These are phyloP conservation scores for Herpotrichia juniperi DNA, from an alignment of 2,329 filamentous ascomycete species.

Conservation along the genomic window DNA sequence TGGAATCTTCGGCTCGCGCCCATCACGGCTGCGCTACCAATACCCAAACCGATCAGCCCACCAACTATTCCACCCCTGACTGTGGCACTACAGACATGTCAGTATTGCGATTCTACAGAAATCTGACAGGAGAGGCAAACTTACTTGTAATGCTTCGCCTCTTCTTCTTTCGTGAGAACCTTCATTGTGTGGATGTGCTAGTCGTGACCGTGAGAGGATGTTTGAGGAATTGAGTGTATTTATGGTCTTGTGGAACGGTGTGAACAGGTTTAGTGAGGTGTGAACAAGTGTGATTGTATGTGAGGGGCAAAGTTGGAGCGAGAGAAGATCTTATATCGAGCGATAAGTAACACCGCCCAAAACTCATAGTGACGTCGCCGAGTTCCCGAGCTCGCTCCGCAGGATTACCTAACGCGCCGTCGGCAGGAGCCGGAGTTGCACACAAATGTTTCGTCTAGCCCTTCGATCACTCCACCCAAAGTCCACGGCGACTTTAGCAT, in stretches of 20 bases:
- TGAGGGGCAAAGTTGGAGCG: not conserved
- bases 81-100: conserved; percentile 61
- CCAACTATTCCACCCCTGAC: conserved; percentile 80
- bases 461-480: conserved; percentile 10
- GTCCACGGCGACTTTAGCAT: not conserved
- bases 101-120: conserved; percentile 10
- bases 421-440: conserved; percentile 31
- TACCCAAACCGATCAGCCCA: conserved; percentile 68
- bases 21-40: conserved; percentile 72
- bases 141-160: conserved; percentile 80
- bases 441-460: conserved; percentile 3
- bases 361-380: conserved; percentile 47
- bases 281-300: not conserved
- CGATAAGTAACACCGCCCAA: conserved; percentile 14
- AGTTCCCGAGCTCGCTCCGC: conserved; percentile 30
- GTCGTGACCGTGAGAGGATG: not conserved
- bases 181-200: conserved; percentile 68
- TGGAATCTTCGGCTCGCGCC: conserved; percentile 73
- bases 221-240: not conserved
- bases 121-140: conserved; percentile 14
- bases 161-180: conserved; percentile 93
- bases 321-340: not conserved
- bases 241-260: not conserved
- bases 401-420: conserved; percentile 31
- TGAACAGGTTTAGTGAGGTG: not conserved